Evolutionary conservation across 352 stramenopile genomes (phyloP).

Genomic region (Globisporangium mamillatum): DNA sequence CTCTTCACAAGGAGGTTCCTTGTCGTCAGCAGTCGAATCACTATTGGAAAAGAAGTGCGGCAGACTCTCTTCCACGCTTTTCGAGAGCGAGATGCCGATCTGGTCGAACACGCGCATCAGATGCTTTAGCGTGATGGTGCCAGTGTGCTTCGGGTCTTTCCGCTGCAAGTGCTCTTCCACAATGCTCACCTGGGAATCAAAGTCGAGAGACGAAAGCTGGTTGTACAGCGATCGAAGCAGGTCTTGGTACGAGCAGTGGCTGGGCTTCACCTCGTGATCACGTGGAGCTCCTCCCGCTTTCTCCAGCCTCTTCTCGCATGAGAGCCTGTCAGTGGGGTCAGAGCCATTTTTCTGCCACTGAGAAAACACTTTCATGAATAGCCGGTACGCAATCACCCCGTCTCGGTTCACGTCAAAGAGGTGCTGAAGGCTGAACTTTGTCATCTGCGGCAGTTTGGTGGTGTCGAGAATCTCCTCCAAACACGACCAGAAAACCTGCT

Average conservation of each 20-base stretch:
- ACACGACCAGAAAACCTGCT: slow-evolving; percentile 26
- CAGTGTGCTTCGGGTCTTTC: slow-evolving; percentile 29
- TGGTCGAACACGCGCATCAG: slow-evolving; percentile 47
- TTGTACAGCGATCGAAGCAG: slow-evolving; percentile 54
- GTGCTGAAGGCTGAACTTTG: slow-evolving; percentile 44
- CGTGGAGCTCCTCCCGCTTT: slow-evolving; percentile 1
- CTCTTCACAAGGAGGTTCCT: background rate
- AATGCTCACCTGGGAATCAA: slow-evolving; percentile 60
- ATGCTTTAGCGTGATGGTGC: slow-evolving; percentile 31
- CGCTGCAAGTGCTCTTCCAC: slow-evolving; percentile 52
- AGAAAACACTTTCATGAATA: slow-evolving; percentile 74
- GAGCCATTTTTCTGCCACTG: slow-evolving; percentile 33
- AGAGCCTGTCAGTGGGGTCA: background rate
- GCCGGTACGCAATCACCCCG: slow-evolving; percentile 56
- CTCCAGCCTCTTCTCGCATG: background rate
- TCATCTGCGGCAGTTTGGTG: slow-evolving; percentile 21
- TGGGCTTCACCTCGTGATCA: background rate
- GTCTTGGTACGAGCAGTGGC: slow-evolving; percentile 18
- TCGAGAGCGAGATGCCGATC: slow-evolving; percentile 49
- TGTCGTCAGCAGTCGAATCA: background rate
- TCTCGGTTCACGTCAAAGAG: slow-evolving; percentile 73
- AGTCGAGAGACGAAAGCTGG: slow-evolving; percentile 69
- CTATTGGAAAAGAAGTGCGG: slow-evolving; percentile 26
- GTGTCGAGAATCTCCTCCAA: slow-evolving; percentile 33
- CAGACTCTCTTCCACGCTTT: slow-evolving; percentile 35